A percentile compares a stretch with the other conserved stretches of the same genome.
Evolutionary conservation across 768 basidiomycete genomes (phyloP).

Genomic region (Psilocybe sp.): DNA sequence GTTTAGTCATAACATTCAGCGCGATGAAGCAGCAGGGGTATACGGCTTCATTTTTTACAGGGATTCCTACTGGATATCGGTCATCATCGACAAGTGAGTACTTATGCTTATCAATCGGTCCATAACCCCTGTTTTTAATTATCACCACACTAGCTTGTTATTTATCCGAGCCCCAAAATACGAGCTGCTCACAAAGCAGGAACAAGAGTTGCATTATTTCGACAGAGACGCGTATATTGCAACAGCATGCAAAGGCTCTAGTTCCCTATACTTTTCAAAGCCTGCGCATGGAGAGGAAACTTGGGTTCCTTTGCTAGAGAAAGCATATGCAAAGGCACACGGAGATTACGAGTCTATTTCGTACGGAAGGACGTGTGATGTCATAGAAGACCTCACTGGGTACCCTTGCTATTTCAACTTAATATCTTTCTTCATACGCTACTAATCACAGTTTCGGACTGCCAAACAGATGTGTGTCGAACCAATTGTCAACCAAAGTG

Average conservation of each 20-base stretch:
- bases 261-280: conserved; percentile 48
- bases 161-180: conserved; percentile 48
- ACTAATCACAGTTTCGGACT: not conserved
- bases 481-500: not conserved
- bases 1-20: conserved; percentile 20
- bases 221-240: conserved; percentile 45
- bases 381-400: conserved; percentile 58
- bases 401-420: conserved; percentile 16
- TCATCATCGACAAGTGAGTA: conserved; percentile 55
- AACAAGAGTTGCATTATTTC: conserved; percentile 48
- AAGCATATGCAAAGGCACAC: conserved; percentile 56
- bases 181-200: conserved; percentile 39
- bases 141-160: conserved; percentile 34
- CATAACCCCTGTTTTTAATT: not conserved
- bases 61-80: conserved; percentile 48
- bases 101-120: not conserved
- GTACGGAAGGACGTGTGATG: conserved; percentile 40
- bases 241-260: conserved; percentile 45
- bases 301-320: conserved; percentile 60
- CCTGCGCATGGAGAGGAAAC: conserved; percentile 47
- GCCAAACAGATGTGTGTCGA: not conserved
- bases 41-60: conserved; percentile 61
- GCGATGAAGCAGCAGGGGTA: conserved; percentile 51
- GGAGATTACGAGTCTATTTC: conserved; percentile 39
- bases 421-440: no score